phyloP scores from a whole-genome alignment of 1,284 basidiomycete genomes.

The Psilocybe mexicana region DNA sequence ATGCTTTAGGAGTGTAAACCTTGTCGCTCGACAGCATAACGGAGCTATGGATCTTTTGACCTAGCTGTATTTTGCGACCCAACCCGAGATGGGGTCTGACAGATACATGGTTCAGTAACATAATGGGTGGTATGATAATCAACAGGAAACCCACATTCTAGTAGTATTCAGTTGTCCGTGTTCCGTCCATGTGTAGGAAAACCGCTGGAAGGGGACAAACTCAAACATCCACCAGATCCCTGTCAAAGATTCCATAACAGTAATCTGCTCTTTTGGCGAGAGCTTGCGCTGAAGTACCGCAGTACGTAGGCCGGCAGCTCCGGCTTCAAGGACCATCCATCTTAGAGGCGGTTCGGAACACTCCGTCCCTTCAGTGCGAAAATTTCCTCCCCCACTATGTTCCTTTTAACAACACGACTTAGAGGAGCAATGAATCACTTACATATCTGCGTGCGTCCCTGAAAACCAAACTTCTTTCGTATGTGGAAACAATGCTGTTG shows the following conservation, averaged over 20 bases:
- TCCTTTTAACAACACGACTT: background rate
- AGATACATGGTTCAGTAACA: background rate
- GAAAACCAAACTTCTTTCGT: conserved; percentile 17
- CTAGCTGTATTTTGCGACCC: conserved; percentile 14
- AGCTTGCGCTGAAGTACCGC: conserved; percentile 9
- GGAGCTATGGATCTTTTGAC: conserved; percentile 24
- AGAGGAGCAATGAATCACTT: background rate
- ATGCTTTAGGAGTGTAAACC: conserved; percentile 4
- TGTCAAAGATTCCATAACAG: conserved; percentile 19
- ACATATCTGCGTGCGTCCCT: conserved; percentile 19
- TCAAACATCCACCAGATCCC: conserved; percentile 17
- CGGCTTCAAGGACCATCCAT: conserved; percentile 23
- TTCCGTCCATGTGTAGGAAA: conserved; percentile 12
- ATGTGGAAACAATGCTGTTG: background rate
- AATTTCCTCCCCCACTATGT: conserved; percentile 23
- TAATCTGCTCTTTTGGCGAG: conserved; percentile 2
- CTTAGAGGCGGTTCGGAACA: conserved; percentile 16
- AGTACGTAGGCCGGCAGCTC: conserved; percentile 18
- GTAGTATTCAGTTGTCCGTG: background rate
- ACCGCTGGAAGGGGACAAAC: conserved; percentile 12
- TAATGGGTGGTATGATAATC: background rate
- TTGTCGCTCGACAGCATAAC: background rate
- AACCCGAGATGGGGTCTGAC: conserved; percentile 16
- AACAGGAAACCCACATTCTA: background rate
- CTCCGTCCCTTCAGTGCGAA: conserved; percentile 9